Percentiles rank a stretch among this genome's conserved stretches.
Evolutionary conservation across 345 rosid genomes (phyloP).

Genomic region (Moricandia moricandioides): DNA sequence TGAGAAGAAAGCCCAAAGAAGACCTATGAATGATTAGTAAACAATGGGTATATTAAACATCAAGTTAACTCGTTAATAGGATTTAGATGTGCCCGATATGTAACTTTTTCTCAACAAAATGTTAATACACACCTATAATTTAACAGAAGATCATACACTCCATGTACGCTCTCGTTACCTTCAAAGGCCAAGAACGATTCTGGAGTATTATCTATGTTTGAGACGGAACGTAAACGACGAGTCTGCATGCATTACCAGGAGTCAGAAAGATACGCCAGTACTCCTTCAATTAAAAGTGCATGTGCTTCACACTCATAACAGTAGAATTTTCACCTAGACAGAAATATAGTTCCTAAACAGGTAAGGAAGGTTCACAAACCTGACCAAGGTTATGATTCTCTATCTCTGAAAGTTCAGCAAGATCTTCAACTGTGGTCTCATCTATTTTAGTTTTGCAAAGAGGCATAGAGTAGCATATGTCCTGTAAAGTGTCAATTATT

Average conservation of each 20-base stretch:
- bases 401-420: slow-evolving; percentile 89
- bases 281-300: background rate
- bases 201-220: slow-evolving; percentile 76
- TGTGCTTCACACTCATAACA: slow-evolving; percentile 10
- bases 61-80: background rate
- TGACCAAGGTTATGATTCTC: slow-evolving; percentile 92
- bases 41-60: background rate
- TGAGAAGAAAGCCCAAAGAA: slow-evolving; percentile 57
- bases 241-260: slow-evolving; percentile 53
- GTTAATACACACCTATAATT: slow-evolving; percentile 64
- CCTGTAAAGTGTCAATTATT: slow-evolving; percentile 44
- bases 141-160: slow-evolving; percentile 77
- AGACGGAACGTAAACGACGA: slow-evolving; percentile 49
- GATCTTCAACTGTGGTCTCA: slow-evolving; percentile 72
- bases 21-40: slow-evolving; percentile 52
- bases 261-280: slow-evolving; percentile 14
- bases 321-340: background rate
- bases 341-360: background rate
- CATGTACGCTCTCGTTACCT: slow-evolving; percentile 66
- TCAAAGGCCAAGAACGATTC: slow-evolving; percentile 75
- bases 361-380: slow-evolving; percentile 47
- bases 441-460: slow-evolving; percentile 84
- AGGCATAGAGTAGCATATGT: slow-evolving; percentile 86
- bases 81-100: background rate
- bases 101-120: background rate